A percentile compares a stretch with the other conserved stretches of the same genome.
These are phyloP conservation scores for Amanita rubescens DNA, from an alignment of 768 basidiomycete genomes.

Conservation along the genomic window DNA sequence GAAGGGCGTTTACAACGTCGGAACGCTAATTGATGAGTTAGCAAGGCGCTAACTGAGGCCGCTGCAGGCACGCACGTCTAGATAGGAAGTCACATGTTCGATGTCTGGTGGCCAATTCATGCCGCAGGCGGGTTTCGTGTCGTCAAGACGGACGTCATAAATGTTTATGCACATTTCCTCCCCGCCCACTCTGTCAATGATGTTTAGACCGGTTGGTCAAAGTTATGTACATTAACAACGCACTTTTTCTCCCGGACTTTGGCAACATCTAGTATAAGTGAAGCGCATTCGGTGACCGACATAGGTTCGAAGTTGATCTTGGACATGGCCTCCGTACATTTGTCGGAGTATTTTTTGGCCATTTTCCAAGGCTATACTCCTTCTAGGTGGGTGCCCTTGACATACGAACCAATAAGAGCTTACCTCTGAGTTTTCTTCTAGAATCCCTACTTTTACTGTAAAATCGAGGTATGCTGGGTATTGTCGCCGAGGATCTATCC, in stretches of 20 bases:
- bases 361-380: conserved; percentile 50
- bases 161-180: conserved; percentile 81
- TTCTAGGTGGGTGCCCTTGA: conserved; percentile 1
- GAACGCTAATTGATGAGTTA: conserved; percentile 42
- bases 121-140: conserved; percentile 81
- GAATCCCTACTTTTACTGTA: conserved; percentile 67
- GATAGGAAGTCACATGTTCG: conserved; percentile 61
- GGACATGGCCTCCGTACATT: conserved; percentile 45
- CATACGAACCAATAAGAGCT: conserved; percentile 12
- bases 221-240: conserved; percentile 7
- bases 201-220: not conserved
- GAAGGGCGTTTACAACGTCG: conserved; percentile 78
- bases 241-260: conserved; percentile 33
- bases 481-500: conserved; percentile 88
- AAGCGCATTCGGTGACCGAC: conserved; percentile 48
- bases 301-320: conserved; percentile 46
- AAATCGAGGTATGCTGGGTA: conserved; percentile 89
- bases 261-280: conserved; percentile 41
- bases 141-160: conserved; percentile 90
- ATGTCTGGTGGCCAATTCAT: conserved; percentile 98
- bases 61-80: conserved; percentile 54
- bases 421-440: conserved; percentile 68
- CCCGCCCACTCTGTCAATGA: conserved; percentile 51
- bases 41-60: not conserved
- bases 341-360: conserved; percentile 48